Percentiles rank a stretch among this genome's conserved stretches.
These are phyloP conservation scores for Corylus heterophylla DNA, from an alignment of 306 rosid species.

Conservation along the genomic window DNA sequence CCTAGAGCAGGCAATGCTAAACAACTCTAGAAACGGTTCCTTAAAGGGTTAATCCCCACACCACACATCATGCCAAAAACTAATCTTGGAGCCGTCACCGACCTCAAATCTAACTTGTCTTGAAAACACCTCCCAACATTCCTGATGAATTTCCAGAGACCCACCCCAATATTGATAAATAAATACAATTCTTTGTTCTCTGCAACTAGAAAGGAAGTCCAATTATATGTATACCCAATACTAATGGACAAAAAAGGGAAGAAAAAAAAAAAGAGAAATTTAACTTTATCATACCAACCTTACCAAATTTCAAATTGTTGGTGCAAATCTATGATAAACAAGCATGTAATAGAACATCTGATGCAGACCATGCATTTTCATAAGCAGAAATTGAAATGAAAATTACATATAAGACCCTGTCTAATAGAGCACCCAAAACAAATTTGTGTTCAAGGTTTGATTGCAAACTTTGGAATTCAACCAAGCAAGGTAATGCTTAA, in stretches of 20 bases:
- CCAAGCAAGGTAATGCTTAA: background rate
- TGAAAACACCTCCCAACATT: too few species aligned
- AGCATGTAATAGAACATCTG: background rate
- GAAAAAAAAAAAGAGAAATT: background rate
- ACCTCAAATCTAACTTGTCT: too few species aligned
- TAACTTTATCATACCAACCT: background rate
- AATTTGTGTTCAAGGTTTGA: background rate
- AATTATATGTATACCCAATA: background rate
- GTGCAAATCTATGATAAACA: background rate
- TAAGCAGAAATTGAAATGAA: background rate
- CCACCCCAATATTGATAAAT: background rate
- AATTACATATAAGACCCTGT: background rate
- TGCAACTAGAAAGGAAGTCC: slow-evolving; percentile 17
- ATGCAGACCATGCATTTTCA: background rate
- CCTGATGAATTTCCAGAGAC: too few species aligned
- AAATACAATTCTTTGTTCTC: background rate
- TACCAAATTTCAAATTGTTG: background rate
- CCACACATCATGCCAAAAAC: too few species aligned
- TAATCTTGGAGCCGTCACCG: too few species aligned
- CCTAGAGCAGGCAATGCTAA: too few species aligned
- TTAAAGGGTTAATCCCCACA: too few species aligned
- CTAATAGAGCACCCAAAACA: background rate
- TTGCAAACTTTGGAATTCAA: background rate
- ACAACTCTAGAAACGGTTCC: too few species aligned
- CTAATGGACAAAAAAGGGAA: background rate